Percentiles rank a stretch among this genome's conserved stretches.
phyloP scores from a whole-genome alignment of 75 land plant species.

The Selaginella tamariscina region DNA sequence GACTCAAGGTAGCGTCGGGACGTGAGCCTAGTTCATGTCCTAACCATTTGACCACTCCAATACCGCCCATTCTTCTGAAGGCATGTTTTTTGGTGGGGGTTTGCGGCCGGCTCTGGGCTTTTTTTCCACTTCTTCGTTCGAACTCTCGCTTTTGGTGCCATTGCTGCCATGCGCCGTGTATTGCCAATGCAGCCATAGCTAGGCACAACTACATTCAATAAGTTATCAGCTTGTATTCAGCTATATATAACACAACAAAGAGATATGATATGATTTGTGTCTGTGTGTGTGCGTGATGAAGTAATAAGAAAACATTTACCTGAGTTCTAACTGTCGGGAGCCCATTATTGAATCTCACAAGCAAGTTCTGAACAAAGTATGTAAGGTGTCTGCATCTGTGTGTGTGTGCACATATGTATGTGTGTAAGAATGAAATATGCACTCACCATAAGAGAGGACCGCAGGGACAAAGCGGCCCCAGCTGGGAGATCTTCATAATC shows the following conservation, averaged over 20 bases:
- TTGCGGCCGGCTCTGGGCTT: too few relatives aligned
- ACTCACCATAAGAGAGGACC: constrained; percentile 70
- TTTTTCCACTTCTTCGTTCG: too few relatives aligned
- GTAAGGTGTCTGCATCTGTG: too few relatives aligned
- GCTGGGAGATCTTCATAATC: constrained; percentile 92
- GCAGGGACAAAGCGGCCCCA: constrained; percentile 58
- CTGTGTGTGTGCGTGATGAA: too few relatives aligned
- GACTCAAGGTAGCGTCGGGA: constrained; percentile 47
- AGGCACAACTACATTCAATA: not conserved
- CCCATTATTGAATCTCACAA: constrained; percentile 66
- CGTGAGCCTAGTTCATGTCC: constrained; percentile 56
- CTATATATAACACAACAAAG: not conserved
- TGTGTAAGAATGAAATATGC: not conserved
- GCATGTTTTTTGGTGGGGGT: too few relatives aligned
- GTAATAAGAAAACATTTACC: too few relatives aligned
- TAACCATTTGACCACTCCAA: constrained; percentile 76
- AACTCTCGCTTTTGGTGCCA: too few relatives aligned
- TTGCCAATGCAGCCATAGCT: not conserved
- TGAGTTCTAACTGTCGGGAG: constrained; percentile 85
- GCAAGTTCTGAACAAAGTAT: constrained; percentile 40
- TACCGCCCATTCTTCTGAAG: constrained; percentile 86
- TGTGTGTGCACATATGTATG: constrained; percentile 2
- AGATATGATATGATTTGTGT: too few relatives aligned
- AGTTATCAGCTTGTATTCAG: not conserved
- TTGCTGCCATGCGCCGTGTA: too few relatives aligned